Conservation (phyloP, 306 rosid species). For the Castanea sativa region DNA sequence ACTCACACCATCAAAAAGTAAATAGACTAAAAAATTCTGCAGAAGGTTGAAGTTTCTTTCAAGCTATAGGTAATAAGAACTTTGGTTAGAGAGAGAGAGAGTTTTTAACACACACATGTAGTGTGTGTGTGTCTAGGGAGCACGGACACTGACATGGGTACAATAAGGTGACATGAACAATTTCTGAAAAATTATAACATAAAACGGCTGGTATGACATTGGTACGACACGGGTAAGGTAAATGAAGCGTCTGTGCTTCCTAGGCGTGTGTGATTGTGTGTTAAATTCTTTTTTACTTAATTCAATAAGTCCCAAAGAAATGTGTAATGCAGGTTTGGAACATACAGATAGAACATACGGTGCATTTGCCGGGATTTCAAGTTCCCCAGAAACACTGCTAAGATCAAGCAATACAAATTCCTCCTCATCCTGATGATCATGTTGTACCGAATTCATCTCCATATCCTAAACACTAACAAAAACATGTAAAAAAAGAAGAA, state of each 20-base stretch:
- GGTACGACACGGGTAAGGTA: no score
- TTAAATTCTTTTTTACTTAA: not conserved
- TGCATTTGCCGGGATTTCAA: constrained; percentile 63
- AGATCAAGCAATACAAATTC: constrained; percentile 75
- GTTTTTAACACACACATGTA: no score
- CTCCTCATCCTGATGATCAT: constrained; percentile 42
- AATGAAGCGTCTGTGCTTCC: no score
- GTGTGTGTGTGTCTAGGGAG: no score
- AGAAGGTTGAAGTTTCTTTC: not conserved
- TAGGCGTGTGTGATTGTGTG: not conserved
- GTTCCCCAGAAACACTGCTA: constrained; percentile 42
- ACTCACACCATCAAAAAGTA: not conserved
- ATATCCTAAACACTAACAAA: constrained; percentile 29
- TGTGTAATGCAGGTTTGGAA: not conserved
- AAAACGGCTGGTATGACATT: fast-evolving
- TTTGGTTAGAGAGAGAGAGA: not conserved
- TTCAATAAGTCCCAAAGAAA: not conserved
- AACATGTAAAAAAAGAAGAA: not conserved
- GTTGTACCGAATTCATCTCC: constrained; percentile 38
- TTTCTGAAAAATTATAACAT: no score
- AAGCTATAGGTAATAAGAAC: not conserved
- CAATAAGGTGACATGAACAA: no score
- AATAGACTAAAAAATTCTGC: not conserved
- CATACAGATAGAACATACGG: constrained; percentile 71
- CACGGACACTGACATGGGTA: no score